Percentiles rank a stretch among this genome's conserved stretches.
Evolutionary conservation across 169 alveolate species (phyloP).

Genomic region (Cystoisospora suis): DNA sequence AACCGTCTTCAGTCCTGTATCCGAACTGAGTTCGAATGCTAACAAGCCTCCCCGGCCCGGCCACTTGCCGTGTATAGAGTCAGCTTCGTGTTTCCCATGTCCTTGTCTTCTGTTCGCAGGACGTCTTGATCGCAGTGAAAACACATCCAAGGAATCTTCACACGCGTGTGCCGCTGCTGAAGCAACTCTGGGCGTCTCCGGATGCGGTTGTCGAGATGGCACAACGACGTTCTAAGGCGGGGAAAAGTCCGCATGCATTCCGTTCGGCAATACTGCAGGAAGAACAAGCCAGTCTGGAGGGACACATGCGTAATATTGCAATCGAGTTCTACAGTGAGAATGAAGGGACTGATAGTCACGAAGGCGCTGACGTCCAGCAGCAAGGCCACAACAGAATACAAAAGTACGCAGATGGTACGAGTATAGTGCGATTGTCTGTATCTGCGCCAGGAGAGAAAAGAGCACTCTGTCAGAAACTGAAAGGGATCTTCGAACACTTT

Average conservation of each 20-base stretch:
- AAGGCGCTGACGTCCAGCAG: background rate
- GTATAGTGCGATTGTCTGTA: background rate
- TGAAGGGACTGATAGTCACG: background rate
- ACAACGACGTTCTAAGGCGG: background rate
- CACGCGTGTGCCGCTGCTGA: slow-evolving; percentile 46
- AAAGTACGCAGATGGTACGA: background rate
- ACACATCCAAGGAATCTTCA: slow-evolving; percentile 41
- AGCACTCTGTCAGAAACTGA: background rate
- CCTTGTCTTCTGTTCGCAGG: slow-evolving; percentile 11
- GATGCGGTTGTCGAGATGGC: slow-evolving; percentile 40
- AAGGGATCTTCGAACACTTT: background rate
- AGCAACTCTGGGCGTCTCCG: slow-evolving; percentile 51
- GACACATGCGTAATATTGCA: background rate
- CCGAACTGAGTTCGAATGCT: too few relatives aligned
- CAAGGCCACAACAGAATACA: background rate
- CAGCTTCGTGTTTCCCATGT: too few relatives aligned
- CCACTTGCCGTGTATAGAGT: too few relatives aligned
- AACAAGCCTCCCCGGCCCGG: too few relatives aligned
- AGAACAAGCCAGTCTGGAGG: background rate
- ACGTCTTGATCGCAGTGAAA: slow-evolving; percentile 44
- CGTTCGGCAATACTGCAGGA: background rate
- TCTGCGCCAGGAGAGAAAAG: background rate
- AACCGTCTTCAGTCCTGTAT: too few relatives aligned
- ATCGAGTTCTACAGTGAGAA: background rate
- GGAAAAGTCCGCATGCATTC: background rate